Evolutionary conservation across 495 filamentous ascomycete genomes (phyloP), one percentile per base, ranked within the genome.

Genomic region (Penicillium herquei): DNA sequence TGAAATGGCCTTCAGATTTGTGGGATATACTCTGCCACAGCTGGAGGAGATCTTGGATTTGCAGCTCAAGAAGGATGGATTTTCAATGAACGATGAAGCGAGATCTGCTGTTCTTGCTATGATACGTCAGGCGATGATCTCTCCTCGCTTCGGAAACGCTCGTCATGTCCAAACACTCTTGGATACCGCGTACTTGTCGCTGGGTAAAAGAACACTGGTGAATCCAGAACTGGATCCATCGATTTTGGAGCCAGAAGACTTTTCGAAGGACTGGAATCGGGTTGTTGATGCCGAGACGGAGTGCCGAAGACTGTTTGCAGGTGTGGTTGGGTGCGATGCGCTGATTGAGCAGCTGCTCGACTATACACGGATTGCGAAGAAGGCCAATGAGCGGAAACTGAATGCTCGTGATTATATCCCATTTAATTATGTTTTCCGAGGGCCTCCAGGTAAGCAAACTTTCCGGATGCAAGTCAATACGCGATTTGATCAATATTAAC

Each of bases 371-470:
- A 9, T 49, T 6, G 46, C 14, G 13, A 49, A 35, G 13, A 49
- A 16, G 13, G 10, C 32, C 1, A 37, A 17, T 16, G 46, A 12
- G 32, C 32, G 30, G 14, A 17, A 17, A 3, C 8, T 49, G 13
- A 12, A 37, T 26, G 10, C 32, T 16, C 10, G 32, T 30, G 46
- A 49, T 16, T 37, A 35, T 6, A 12, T 49, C 14, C 17, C 46
- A 18, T 49, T 49, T 11, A 49, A 49, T 17, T 49, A 16, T 49
- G 31, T 49, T 4, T 49, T 49, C 16, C 30, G 46, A 49, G 46
- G 46, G 11, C 17, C 26, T 37, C 46, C 46, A 37, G 46, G 46
- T 49, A 37, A 17, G 39, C n/a, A 16, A 41, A 3, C 2, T n/a
- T 41, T 41, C n/a, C 7, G 9, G 32, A 16, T 12, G 32, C 31